phyloP scores from a whole-genome alignment of 176 grass and related monocot species.

The Tillandsia fasciculata region DNA sequence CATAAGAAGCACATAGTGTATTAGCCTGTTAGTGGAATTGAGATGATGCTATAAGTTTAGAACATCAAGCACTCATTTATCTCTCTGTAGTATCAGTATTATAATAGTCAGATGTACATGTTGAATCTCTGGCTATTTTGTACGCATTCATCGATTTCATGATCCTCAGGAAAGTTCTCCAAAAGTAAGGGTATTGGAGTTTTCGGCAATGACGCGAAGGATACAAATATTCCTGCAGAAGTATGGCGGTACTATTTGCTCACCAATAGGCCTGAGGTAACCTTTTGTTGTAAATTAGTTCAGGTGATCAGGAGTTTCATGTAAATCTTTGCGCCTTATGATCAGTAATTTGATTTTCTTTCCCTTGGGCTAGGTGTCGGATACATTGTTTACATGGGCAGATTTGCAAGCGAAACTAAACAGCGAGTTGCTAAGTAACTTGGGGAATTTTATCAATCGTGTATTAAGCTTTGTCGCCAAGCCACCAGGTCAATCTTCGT shows the following conservation, averaged over 20 bases:
- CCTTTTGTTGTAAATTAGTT: slow-evolving; percentile 19
- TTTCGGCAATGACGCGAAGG: slow-evolving; percentile 90
- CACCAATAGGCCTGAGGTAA: slow-evolving; percentile 85
- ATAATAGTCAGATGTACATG: background rate
- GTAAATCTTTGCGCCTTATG: background rate
- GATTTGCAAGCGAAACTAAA: slow-evolving; percentile 95
- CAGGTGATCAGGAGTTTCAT: slow-evolving; percentile 6
- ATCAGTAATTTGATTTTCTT: slow-evolving; percentile 18
- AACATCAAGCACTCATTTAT: too few species aligned
- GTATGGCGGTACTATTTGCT: slow-evolving; percentile 96
- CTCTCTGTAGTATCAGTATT: too few species aligned
- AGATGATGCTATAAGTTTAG: too few species aligned
- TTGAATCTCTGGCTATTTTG: slow-evolving; percentile 3
- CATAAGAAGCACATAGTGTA: too few species aligned
- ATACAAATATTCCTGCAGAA: slow-evolving; percentile 73
- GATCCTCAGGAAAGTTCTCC: slow-evolving; percentile 69
- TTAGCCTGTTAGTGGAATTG: too few species aligned
- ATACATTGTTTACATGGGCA: slow-evolving; percentile 88
- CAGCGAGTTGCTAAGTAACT: slow-evolving; percentile 66
- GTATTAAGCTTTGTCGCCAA: slow-evolving; percentile 90
- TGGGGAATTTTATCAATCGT: slow-evolving; percentile 89
- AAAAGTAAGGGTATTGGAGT: slow-evolving; percentile 89
- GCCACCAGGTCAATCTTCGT: slow-evolving; percentile 44
- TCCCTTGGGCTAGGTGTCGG: slow-evolving; percentile 52
- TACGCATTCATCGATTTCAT: slow-evolving; percentile 7